These are phyloP conservation scores for Pichia sp. DNA, from an alignment of 1,139 yeast species.

Conservation along the genomic window DNA sequence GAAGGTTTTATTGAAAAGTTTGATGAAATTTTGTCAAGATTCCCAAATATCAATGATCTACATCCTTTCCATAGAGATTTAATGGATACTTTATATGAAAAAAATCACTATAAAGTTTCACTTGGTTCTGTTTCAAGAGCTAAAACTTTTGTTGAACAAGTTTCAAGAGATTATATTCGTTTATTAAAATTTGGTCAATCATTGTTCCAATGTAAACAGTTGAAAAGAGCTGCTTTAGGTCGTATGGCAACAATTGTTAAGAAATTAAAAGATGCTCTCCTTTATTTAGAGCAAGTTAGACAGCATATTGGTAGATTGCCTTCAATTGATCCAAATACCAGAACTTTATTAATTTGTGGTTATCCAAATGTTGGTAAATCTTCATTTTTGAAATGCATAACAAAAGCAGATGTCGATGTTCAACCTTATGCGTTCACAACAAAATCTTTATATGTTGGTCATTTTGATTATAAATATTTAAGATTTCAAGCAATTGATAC, in stretches of 20 bases:
- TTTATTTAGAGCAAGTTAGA: constrained; percentile 94
- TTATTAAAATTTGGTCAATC: constrained; percentile 95
- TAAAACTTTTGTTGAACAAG: constrained; percentile 89
- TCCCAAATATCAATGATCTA: constrained; percentile 94
- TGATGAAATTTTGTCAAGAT: constrained; percentile 74
- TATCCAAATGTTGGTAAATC: constrained; percentile 99
- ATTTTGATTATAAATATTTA: constrained; percentile 93
- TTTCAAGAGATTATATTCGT: constrained; percentile 88
- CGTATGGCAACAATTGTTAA: constrained; percentile 98
- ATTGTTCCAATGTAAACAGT: constrained; percentile 94
- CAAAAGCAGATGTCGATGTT: constrained; percentile 97
- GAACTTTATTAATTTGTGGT: constrained; percentile 95
- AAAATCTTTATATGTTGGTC: constrained; percentile 91
- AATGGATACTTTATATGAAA: constrained; percentile 95
- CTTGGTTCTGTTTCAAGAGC: constrained; percentile 93
- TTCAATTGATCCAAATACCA: constrained; percentile 95
- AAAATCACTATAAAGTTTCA: constrained; percentile 97
- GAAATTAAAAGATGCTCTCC: constrained; percentile 88
- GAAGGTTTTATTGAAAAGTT: constrained; percentile 94
- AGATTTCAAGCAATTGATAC: constrained; percentile 99
- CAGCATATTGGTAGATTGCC: constrained; percentile 99
- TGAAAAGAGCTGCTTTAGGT: constrained; percentile 97
- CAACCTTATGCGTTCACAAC: constrained; percentile 99
- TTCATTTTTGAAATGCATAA: constrained; percentile 83
- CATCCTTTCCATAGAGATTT: constrained; percentile 98